Evolutionary conservation across 2,329 filamentous ascomycete genomes (phyloP).

Genomic region (Ophiostoma montium): DNA sequence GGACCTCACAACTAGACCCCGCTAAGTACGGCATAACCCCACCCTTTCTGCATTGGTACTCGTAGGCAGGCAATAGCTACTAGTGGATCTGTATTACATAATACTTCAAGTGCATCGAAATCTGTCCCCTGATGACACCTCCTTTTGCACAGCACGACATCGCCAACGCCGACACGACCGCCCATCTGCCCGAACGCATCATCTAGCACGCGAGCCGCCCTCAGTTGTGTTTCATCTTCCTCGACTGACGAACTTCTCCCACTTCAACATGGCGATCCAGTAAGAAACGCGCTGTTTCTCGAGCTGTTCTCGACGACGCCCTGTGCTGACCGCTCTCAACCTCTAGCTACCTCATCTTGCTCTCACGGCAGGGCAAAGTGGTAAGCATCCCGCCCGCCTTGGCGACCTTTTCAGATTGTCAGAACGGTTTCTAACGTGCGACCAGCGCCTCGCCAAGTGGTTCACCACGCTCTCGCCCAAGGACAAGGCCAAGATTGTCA

Average conservation of each 20-base stretch:
- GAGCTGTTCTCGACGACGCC: not conserved
- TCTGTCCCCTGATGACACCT: constrained; percentile 8
- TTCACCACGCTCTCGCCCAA: constrained; percentile 95
- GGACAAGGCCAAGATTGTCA: constrained; percentile 99
- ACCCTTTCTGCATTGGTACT: not conserved
- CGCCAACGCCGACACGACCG: not conserved
- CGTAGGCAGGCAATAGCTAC: not conserved
- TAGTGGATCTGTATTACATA: constrained; percentile 3
- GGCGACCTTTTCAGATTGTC: no score
- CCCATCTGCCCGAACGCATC: not conserved
- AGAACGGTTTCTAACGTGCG: not conserved
- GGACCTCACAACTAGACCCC: not conserved
- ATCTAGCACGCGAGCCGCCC: not conserved
- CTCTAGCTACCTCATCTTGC: constrained; percentile 90
- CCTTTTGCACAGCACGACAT: constrained; percentile 1
- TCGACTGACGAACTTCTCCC: not conserved
- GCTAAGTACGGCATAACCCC: not conserved
- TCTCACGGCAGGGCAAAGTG: constrained; percentile 98
- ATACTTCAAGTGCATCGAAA: constrained; percentile 3
- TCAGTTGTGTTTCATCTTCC: not conserved
- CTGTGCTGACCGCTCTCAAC: not conserved
- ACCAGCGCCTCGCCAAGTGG: constrained; percentile 97
- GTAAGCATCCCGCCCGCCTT: constrained; percentile 38
- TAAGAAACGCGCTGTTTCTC: constrained; percentile 18
- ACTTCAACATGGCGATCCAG: constrained; percentile 34